Conservation (phyloP, 352 stramenopile species). For the Peronosclerospora sorghi region DNA sequence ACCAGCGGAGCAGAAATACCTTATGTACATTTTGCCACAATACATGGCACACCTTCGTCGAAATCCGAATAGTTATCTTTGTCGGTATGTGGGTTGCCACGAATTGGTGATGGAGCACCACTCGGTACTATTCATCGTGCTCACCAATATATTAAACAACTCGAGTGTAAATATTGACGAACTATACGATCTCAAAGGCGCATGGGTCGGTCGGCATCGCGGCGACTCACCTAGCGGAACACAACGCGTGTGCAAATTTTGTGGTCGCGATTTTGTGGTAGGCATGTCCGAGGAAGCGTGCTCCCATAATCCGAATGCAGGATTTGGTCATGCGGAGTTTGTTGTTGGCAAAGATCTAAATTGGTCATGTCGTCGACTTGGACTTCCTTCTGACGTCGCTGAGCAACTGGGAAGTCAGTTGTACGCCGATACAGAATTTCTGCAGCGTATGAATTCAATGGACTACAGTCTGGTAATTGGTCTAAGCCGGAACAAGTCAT, state of each 20-base stretch:
- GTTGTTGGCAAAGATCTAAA: conserved; percentile 82
- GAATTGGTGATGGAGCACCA: conserved; percentile 81
- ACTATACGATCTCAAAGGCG: conserved; percentile 85
- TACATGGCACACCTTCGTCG: conserved; percentile 73
- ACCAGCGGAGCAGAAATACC: conserved; percentile 65
- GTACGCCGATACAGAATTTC: conserved; percentile 86
- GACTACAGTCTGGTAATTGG: conserved; percentile 95
- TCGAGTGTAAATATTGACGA: conserved; percentile 76
- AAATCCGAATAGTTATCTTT: conserved; percentile 82
- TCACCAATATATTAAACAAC: conserved; percentile 85
- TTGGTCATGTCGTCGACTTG: conserved; percentile 71
- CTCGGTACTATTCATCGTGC: conserved; percentile 79
- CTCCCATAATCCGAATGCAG: conserved; percentile 44
- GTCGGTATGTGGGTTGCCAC: conserved; percentile 82
- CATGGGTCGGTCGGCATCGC: conserved; percentile 80
- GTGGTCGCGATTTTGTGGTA: conserved; percentile 77
- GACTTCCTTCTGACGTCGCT: conserved; percentile 53
- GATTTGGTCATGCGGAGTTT: conserved; percentile 63
- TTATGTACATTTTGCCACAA: conserved; percentile 81
- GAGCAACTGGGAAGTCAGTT: conserved; percentile 78
- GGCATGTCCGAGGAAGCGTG: conserved; percentile 77
- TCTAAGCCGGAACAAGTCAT: conserved; percentile 51
- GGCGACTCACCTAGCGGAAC: conserved; percentile 49
- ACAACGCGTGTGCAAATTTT: conserved; percentile 81
- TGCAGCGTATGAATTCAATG: conserved; percentile 93